Evolutionary conservation across 176 grass and related monocot species (phyloP), one percentile per base, ranked within the genome.

Genomic region (Aegilops sharonensis): DNA sequence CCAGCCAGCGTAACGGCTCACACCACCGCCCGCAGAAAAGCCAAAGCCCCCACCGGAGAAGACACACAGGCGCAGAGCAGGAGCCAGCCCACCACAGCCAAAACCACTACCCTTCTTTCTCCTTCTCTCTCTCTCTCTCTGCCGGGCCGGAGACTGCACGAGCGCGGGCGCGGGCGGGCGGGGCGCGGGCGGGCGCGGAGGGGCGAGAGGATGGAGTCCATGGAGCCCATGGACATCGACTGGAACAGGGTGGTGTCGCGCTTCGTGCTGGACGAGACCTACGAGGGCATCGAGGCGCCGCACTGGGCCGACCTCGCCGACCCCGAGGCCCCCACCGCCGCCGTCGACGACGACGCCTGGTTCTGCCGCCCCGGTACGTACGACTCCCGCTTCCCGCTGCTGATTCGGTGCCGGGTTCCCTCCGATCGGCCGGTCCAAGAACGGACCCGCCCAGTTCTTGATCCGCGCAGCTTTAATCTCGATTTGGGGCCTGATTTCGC

Each of bases 191-290:
- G 27, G 20, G n/a, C 13, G 43, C 25, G 17, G 24, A 14, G 27
- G 43, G 17, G 24, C 1, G 72, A 27, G 45, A 2, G 17, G 61
- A 85, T 91, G 81, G 89, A 91, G 71, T 83, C 73, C 52, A 91
- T 99, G 97, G 94, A 99, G 85, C 97, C 90, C 65, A 86, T 88
- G 70, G 90, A 94, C 90, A 94, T 99, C 73, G 97, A 99, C 85
- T 99, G 97, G 97, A 95, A 74, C 85, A 84, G 69, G 85, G 82
- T 93, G 85, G 94, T 91, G 76, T 99, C 92, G 66, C 88, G 87
- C 42, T 99, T 77, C 82, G 90, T 94, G 52, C 88, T 89, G 31
- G 97, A 99, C 79, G 97, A 99, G 56, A 90, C 90, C 40, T 94
- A 92, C 88, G 97, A 99, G 90, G 88, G 80, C 85, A 99, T 99